phyloP scores from a whole-genome alignment of 352 stramenopile genomes.

The Plasmopara muralis region DNA sequence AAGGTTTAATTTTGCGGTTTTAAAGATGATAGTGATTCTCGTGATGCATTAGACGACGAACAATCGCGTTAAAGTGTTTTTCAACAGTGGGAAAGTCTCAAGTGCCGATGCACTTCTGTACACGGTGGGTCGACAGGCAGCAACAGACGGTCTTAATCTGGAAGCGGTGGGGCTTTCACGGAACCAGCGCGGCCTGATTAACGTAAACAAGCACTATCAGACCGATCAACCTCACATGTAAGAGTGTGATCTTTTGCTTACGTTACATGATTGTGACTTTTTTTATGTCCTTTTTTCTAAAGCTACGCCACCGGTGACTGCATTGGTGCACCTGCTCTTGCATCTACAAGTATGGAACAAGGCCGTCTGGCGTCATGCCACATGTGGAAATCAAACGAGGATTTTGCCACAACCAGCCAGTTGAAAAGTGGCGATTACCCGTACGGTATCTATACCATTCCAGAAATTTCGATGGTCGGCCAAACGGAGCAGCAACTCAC shows the following conservation, averaged over 20 bases:
- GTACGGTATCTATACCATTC: slow-evolving; percentile 90
- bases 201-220: slow-evolving; percentile 86
- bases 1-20: neutral
- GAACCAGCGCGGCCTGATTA: slow-evolving; percentile 76
- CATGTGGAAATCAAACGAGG: slow-evolving; percentile 67
- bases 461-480: slow-evolving; percentile 88
- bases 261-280: too few species aligned
- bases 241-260: slow-evolving; percentile 4
- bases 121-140: slow-evolving; percentile 71
- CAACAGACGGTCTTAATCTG: slow-evolving; percentile 76
- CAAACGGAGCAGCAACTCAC: slow-evolving; percentile 87
- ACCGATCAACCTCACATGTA: slow-evolving; percentile 78
- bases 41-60: slow-evolving; percentile 31
- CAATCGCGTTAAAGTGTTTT: slow-evolving; percentile 58
- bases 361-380: slow-evolving; percentile 74
- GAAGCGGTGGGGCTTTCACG: slow-evolving; percentile 70
- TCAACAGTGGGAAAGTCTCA: slow-evolving; percentile 67
- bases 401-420: slow-evolving; percentile 55
- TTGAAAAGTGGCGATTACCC: slow-evolving; percentile 78
- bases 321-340: slow-evolving; percentile 80
- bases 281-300: neutral
- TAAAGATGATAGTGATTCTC: neutral
- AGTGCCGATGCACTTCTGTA: slow-evolving; percentile 75
- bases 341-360: slow-evolving; percentile 88
- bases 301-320: slow-evolving; percentile 86